Percentiles rank a stretch among this genome's conserved stretches.
phyloP scores from a whole-genome alignment of 2,329 filamentous ascomycete species.

The Aspergillus sp. region DNA sequence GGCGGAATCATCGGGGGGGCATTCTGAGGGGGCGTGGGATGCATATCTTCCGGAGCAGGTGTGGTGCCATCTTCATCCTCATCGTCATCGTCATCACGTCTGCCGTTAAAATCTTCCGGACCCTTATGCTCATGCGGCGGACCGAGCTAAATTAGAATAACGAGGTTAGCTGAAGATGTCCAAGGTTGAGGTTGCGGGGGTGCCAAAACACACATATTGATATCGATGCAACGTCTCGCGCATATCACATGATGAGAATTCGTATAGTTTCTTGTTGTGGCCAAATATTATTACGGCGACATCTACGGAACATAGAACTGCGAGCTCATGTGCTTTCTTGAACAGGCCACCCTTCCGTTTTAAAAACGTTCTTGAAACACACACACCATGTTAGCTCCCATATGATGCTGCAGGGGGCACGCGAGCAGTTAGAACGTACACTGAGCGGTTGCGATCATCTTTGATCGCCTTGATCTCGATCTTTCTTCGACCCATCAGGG shows the following conservation, averaged over 20 bases:
- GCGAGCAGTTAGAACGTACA: constrained; percentile 62
- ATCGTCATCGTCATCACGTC: constrained; percentile 72
- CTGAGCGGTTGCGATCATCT: constrained; percentile 94
- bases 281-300: constrained; percentile 98
- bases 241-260: constrained; percentile 95
- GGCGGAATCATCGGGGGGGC: constrained; percentile 65
- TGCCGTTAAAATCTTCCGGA: constrained; percentile 84
- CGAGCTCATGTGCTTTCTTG: constrained; percentile 99
- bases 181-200: constrained; percentile 2
- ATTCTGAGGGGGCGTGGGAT: constrained; percentile 47
- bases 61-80: constrained; percentile 71
- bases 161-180: constrained; percentile 16
- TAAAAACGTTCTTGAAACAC: constrained; percentile 73
- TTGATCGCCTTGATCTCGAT: constrained; percentile 99
- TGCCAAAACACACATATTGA: constrained; percentile 72
- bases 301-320: constrained; percentile 95
- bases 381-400: constrained; percentile 3
- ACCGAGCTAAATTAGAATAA: constrained; percentile 67
- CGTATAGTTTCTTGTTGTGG: constrained; percentile 98
- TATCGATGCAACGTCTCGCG: constrained; percentile 84
- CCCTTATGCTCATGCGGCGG: constrained; percentile 95
- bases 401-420: not conserved
- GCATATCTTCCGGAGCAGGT: constrained; percentile 66
- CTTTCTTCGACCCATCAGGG: constrained; percentile 89
- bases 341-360: constrained; percentile 98